phyloP scores from a whole-genome alignment of 83 land plant genomes.

The Diphasiastrum complanatum region DNA sequence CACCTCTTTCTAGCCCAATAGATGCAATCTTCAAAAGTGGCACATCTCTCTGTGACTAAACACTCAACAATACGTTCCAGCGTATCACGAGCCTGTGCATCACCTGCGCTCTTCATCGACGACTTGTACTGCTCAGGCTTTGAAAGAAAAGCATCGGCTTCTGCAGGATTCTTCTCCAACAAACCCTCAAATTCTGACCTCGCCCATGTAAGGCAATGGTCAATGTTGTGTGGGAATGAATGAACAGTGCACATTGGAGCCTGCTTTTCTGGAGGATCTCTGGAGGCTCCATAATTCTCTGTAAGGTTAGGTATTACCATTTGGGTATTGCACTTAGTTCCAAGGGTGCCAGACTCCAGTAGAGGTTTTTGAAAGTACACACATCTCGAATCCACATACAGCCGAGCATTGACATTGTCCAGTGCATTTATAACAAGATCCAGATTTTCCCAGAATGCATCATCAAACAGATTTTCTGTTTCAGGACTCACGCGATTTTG shows the following conservation, averaged over 20 bases:
- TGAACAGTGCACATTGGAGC: constrained; percentile 15
- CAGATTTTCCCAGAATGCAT: constrained; percentile 3
- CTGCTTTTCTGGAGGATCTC: constrained; percentile 21
- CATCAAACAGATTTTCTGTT: constrained; percentile 10
- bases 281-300: constrained; percentile 17
- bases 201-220: constrained; percentile 19
- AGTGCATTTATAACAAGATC: constrained; percentile 14
- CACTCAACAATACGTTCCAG: constrained; percentile 83
- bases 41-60: constrained; percentile 67
- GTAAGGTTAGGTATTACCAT: constrained; percentile 13
- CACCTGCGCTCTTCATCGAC: constrained; percentile 10
- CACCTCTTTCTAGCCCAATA: constrained; percentile 76
- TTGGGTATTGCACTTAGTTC: constrained; percentile 15
- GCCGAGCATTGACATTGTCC: constrained; percentile 13
- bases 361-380: constrained; percentile 7
- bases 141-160: constrained; percentile 17
- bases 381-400: constrained; percentile 1
- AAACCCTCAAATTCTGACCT: constrained; percentile 19
- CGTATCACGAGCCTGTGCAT: constrained; percentile 10
- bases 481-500: neutral
- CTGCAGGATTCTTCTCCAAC: constrained; percentile 19
- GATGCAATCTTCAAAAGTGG: constrained; percentile 70
- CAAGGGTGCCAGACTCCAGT: constrained; percentile 6
- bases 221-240: constrained; percentile 19
- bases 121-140: constrained; percentile 6